Evolutionary conservation across 2,329 filamentous ascomycete species (phyloP).

Genomic region (Fusarium tanahbumbuense): DNA sequence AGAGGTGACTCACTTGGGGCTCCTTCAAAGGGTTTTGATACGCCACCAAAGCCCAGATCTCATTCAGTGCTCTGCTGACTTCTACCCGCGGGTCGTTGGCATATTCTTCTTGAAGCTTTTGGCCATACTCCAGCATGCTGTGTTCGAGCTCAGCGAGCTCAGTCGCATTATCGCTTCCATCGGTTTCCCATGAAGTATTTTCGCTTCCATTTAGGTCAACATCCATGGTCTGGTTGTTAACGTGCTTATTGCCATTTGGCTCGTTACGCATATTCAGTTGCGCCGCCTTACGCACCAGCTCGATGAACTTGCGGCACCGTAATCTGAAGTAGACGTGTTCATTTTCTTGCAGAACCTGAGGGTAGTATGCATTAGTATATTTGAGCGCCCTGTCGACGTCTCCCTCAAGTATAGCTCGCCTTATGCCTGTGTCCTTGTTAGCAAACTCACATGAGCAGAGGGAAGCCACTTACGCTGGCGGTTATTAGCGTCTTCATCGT

Average conservation of each 20-base stretch:
- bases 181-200: constrained; percentile 59
- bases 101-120: constrained; percentile 82
- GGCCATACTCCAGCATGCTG: constrained; percentile 82
- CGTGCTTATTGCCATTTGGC: constrained; percentile 58
- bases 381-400: constrained; percentile 93
- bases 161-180: constrained; percentile 55
- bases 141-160: constrained; percentile 65
- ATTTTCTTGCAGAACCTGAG: constrained; percentile 81
- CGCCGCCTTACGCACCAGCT: constrained; percentile 85
- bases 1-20: constrained; percentile 77
- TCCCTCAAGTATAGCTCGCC: constrained; percentile 86
- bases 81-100: constrained; percentile 75
- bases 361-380: constrained; percentile 81
- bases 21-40: constrained; percentile 85
- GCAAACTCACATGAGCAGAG: neutral
- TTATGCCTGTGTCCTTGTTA: constrained; percentile 72
- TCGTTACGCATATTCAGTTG: constrained; percentile 68
- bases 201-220: constrained; percentile 63
- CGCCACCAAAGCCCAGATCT: constrained; percentile 89
- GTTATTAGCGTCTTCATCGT: constrained; percentile 88
- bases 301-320: constrained; percentile 91
- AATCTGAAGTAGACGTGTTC: constrained; percentile 89
- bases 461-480: constrained; percentile 74
- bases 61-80: constrained; percentile 77
- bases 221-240: constrained; percentile 62